Percentiles rank a stretch among this genome's conserved stretches.
These are phyloP conservation scores for Lasiosphaeriaceae sp. DNA, from an alignment of 495 filamentous ascomycete species.

Conservation along the genomic window DNA sequence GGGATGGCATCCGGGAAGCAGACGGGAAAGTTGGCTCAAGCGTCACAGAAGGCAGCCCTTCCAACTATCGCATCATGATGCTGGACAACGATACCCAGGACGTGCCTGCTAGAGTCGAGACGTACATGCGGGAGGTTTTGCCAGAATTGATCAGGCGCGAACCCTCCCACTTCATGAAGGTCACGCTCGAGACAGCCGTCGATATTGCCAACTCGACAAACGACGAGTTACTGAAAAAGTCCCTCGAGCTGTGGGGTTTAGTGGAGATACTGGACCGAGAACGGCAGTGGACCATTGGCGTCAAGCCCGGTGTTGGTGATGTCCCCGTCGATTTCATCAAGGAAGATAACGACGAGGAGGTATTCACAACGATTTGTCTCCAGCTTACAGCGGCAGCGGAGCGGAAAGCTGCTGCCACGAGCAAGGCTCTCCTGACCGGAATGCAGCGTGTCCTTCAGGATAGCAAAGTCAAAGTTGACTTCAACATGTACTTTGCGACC, in stretches of 20 bases:
- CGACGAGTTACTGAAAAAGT: constrained; percentile 60
- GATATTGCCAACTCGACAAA: constrained; percentile 53
- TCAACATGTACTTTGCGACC: constrained; percentile 70
- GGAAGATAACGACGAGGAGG: constrained; percentile 39
- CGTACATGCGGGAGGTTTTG: constrained; percentile 65
- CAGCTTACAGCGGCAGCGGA: constrained; percentile 75
- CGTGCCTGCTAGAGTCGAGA: constrained; percentile 60
- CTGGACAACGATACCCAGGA: constrained; percentile 67
- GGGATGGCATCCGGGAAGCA: constrained; percentile 42
- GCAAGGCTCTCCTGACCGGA: constrained; percentile 66
- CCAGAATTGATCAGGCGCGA: constrained; percentile 60
- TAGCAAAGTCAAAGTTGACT: constrained; percentile 61
- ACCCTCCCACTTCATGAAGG: constrained; percentile 62
- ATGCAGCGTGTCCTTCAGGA: constrained; percentile 74
- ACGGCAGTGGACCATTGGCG: constrained; percentile 59
- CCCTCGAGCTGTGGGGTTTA: constrained; percentile 71
- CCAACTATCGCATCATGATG: constrained; percentile 46
- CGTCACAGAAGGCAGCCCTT: constrained; percentile 26
- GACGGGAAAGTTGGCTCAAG: constrained; percentile 34
- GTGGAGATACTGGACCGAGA: constrained; percentile 72
- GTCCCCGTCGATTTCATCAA: constrained; percentile 32
- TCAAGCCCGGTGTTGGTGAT: constrained; percentile 28
- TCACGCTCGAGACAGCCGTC: constrained; percentile 59
- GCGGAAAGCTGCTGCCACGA: constrained; percentile 61
- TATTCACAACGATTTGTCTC: constrained; percentile 52